Evolutionary conservation across 2,329 filamentous ascomycete species (phyloP), one percentile per base, ranked within the genome.

Genomic region (Talaromyces funiculosus): DNA sequence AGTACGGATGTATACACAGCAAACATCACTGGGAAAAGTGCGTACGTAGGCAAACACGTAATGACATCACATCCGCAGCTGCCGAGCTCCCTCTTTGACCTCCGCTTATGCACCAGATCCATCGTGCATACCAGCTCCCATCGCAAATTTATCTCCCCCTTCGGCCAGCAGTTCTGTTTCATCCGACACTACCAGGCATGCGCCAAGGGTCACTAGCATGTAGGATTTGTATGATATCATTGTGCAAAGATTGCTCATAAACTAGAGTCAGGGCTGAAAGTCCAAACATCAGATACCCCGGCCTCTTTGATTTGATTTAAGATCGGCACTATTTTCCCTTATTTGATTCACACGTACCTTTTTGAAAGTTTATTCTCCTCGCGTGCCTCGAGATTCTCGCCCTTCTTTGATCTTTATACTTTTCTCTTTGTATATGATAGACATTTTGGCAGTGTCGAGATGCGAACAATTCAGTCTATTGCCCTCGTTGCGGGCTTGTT

Each of bases 401-500:
- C 35, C 35, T 55, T 33, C n/a, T 18, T 55, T 42, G 16, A 29
- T 47, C 22, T 45, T 47, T 2, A 18, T n/a, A 14, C 22, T n/a
- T 7, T 26, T 12, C 10, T 3, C 20, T 54, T 22, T 31, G 22
- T 9, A 58, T 26, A 47, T 14, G 5, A 51, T 18, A 49, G 45
- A 4, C 8, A 14, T 51, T 14, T 20, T 26, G 29, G 4, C 10
- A 47, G 6, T 12, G 24, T 35, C 47, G 18, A 35, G n/a, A 51
- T 61, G 60, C 43, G 45, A 8, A n/a, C 45, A 8, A 35, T 56
- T 40, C 42, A 45, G 35, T 43, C 40, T 14, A 29, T 60, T 20
- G 57, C 57, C 42, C 40, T 62, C 4, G 31, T 60, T 24, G 43
- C 57, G n/a, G 49, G 49, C 43, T 31, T 60, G 29, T 29, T 60